A percentile compares a stretch with the other conserved stretches of the same genome.
Conservation (phyloP, 1,284 basidiomycete genomes). For the Termitomyces sp. region DNA sequence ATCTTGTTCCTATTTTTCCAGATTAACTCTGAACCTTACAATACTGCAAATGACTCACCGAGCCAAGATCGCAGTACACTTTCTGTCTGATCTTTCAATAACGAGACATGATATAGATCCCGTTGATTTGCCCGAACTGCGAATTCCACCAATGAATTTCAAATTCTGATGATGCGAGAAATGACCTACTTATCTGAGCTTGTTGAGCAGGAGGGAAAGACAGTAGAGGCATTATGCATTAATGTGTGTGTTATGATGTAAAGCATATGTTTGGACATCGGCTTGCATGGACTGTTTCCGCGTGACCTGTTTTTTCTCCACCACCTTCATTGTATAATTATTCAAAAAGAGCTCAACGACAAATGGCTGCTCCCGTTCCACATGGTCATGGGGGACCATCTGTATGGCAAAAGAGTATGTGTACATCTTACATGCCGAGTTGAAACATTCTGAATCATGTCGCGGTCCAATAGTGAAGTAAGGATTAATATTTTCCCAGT, state of each 20-base stretch:
- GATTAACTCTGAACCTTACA: background rate
- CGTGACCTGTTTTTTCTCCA: slow-evolving; percentile 17
- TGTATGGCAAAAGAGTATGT: slow-evolving; percentile 72
- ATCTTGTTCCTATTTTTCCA: slow-evolving; percentile 64
- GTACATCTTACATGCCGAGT: slow-evolving; percentile 24
- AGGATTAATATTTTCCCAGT: slow-evolving; percentile 16
- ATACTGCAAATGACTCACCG: slow-evolving; percentile 39
- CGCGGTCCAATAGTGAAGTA: slow-evolving; percentile 44
- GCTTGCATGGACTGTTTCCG: background rate
- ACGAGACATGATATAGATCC: slow-evolving; percentile 74
- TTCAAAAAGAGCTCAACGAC: slow-evolving; percentile 1
- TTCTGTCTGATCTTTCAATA: slow-evolving; percentile 73
- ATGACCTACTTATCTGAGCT: slow-evolving; percentile 75
- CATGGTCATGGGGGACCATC: slow-evolving; percentile 52
- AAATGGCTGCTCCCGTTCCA: slow-evolving; percentile 39
- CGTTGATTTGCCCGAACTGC: slow-evolving; percentile 83
- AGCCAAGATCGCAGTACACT: slow-evolving; percentile 72
- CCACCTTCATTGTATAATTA: background rate
- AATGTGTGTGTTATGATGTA: background rate
- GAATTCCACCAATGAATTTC: background rate
- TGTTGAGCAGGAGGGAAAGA: slow-evolving; percentile 72
- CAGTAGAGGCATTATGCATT: slow-evolving; percentile 31
- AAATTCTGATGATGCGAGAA: background rate
- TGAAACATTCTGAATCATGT: slow-evolving; percentile 2
- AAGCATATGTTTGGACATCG: background rate